Percentiles rank a stretch among this genome's conserved stretches.
These are phyloP conservation scores for Ascochyta clinopodiicola DNA, from an alignment of 2,329 filamentous ascomycete genomes.

Conservation along the genomic window DNA sequence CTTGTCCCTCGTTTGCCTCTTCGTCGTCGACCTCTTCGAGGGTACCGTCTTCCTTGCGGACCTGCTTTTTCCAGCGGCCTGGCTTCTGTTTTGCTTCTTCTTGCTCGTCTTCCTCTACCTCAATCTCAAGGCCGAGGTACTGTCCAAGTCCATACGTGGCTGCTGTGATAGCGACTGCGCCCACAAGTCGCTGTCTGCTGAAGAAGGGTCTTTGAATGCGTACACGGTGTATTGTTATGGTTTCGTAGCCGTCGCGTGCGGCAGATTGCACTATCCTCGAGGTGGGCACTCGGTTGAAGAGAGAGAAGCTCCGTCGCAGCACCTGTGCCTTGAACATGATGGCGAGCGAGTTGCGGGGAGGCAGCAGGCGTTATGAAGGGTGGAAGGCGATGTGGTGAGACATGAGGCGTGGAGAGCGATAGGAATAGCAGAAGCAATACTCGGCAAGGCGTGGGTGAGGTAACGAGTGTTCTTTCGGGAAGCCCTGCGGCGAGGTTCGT, in stretches of 20 bases:
- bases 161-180: conserved; percentile 25
- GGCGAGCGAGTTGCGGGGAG: conserved; percentile 27
- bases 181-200: conserved; percentile 35
- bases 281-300: conserved; percentile 37
- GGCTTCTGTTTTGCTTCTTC: conserved; percentile 2
- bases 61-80: conserved; percentile 10
- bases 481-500: not conserved
- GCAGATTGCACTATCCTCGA: conserved; percentile 34
- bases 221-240: conserved; percentile 48
- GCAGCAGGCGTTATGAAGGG: conserved; percentile 20
- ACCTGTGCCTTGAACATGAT: conserved; percentile 49
- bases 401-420: conserved; percentile 22
- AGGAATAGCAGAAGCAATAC: not conserved
- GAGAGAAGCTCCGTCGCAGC: conserved; percentile 47
- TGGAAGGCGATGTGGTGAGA: conserved; percentile 18
- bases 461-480: conserved; percentile 1
- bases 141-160: conserved; percentile 29
- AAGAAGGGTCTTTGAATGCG: conserved; percentile 47
- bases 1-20: conserved; percentile 37
- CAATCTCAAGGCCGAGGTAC: conserved; percentile 33
- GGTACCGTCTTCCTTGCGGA: conserved; percentile 14
- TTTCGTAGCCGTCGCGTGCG: conserved; percentile 40
- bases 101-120: conserved; percentile 30
- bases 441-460: not conserved
- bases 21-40: conserved; percentile 28